Conservation (phyloP, 139 green algal species). For the Nannochloris sp. region DNA sequence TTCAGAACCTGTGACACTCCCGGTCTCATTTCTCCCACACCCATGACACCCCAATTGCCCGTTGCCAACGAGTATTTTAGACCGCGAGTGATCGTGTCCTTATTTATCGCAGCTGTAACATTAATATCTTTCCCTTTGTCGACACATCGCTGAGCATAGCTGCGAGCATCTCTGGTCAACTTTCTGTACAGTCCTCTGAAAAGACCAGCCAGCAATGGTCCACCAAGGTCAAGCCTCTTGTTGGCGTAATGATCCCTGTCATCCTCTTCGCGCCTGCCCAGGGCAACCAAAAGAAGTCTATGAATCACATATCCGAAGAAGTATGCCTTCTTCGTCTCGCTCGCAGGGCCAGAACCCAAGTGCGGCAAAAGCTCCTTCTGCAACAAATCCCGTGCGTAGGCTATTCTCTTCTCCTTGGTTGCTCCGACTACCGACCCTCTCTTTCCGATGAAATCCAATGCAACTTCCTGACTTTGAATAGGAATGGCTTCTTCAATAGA, state of each 20-base stretch:
- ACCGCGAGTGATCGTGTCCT: slow-evolving; percentile 83
- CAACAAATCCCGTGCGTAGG: slow-evolving; percentile 80
- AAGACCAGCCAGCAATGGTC: slow-evolving; percentile 71
- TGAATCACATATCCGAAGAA: slow-evolving; percentile 66
- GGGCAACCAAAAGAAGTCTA: slow-evolving; percentile 72
- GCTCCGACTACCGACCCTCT: slow-evolving; percentile 56
- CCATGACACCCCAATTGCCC: slow-evolving; percentile 92
- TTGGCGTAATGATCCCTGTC: slow-evolving; percentile 98
- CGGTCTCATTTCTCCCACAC: slow-evolving; percentile 60
- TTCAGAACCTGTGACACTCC: slow-evolving; percentile 93
- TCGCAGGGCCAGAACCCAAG: slow-evolving; percentile 68
- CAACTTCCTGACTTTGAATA: slow-evolving; percentile 80
- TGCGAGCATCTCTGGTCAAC: slow-evolving; percentile 83
- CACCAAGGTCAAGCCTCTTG: slow-evolving; percentile 92
- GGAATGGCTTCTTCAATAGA: slow-evolving; percentile 93
- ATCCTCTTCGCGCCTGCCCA: slow-evolving; percentile 69
- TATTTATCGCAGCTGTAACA: slow-evolving; percentile 72
- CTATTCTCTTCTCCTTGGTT: slow-evolving; percentile 75
- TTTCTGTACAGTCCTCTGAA: slow-evolving; percentile 91
- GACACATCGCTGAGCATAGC: slow-evolving; percentile 52
- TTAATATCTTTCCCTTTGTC: slow-evolving; percentile 73
- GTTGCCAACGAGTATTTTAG: slow-evolving; percentile 95
- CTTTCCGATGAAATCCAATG: slow-evolving; percentile 96
- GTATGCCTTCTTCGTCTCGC: slow-evolving; percentile 69
- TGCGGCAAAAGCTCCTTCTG: slow-evolving; percentile 97